Evolutionary conservation across 345 rosid species (phyloP), one percentile per base, ranked within the genome.

Genomic region (Gossypium raimondii): DNA sequence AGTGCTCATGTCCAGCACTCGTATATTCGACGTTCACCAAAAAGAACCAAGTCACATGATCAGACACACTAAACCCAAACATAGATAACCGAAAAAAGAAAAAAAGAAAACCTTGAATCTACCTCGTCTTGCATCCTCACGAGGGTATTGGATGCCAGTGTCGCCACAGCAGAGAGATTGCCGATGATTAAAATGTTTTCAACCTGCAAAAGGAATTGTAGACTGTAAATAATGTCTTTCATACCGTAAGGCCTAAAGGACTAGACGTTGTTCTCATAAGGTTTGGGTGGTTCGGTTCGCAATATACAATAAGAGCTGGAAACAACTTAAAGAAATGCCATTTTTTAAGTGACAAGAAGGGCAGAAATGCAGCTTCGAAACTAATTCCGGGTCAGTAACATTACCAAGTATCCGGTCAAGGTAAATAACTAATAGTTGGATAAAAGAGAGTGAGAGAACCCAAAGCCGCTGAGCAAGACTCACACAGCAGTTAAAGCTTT

Each of bases 151-250:
- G 74, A 93, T 93, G 67, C 98, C 90, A 68, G 97, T 98, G 73
- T 97, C 97, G 57, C 98, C 97, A 48, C 98, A 93, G 27, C 92
- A 72, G 84, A 72, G 84, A 94, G 90, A 84, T 93, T 94, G 70
- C 99, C 99, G 68, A 90, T 67, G 12, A 95, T 87, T 74, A 95
- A 85, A 78, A 95, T 88, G 81, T 95, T 93, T 79, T 88, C 90
- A 67, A 95, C 99, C 99, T 95, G 89, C 75, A 62, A 79, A 76
- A 67, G 45, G 27, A 66, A 73, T 27, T 58, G 63, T 22, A 17
- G 27, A 34, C 7, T 34, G 5, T 5, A 34, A 34, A 5, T 34
- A 34, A 34, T 7, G 41, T 34, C 41, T 34, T 34, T 34, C 41
- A 34, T 34, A 5, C 41, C 7, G 5, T 34, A 34, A 34, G 41